Percentiles rank a stretch among this genome's conserved stretches.
These are phyloP conservation scores for Hyphopichia homilentoma DNA, from an alignment of 805 yeast species.

Conservation along the genomic window DNA sequence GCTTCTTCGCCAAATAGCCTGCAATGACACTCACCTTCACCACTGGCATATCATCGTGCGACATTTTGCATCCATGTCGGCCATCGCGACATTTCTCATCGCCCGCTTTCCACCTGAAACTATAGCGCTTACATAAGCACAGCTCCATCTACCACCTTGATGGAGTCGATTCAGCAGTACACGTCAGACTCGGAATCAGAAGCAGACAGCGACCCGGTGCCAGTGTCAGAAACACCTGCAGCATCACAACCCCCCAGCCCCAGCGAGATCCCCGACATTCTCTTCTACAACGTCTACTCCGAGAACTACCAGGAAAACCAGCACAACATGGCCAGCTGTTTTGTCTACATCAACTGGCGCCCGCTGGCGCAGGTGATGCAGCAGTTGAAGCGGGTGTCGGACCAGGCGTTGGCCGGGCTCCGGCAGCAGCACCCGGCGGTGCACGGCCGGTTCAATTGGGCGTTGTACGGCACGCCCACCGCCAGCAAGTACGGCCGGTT, in stretches of 20 bases:
- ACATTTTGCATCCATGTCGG: too few relatives aligned
- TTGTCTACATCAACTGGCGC: constrained; percentile 11
- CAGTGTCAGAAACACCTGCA: not conserved
- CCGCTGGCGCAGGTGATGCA: constrained; percentile 9
- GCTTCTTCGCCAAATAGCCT: too few relatives aligned
- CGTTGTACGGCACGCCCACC: constrained; percentile 5
- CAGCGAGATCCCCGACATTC: too few relatives aligned
- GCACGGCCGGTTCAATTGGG: constrained; percentile 8
- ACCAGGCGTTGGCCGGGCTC: constrained; percentile 6
- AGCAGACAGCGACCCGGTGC: constrained; percentile 2
- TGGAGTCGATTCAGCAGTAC: too few relatives aligned
- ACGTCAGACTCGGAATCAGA: constrained; percentile 4
- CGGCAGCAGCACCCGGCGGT: constrained; percentile 2
- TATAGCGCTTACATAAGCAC: too few relatives aligned
- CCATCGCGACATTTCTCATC: too few relatives aligned
- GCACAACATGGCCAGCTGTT: constrained; percentile 7
- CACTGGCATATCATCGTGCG: too few relatives aligned
- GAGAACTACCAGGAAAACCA: constrained; percentile 9
- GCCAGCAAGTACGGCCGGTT: constrained; percentile 4
- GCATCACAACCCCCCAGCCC: too few relatives aligned
- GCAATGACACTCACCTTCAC: too few relatives aligned
- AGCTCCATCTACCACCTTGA: too few relatives aligned
- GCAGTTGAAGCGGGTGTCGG: constrained; percentile 7
- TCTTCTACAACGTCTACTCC: constrained; percentile 8
- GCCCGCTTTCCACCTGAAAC: too few relatives aligned